Evolutionary conservation across 1,139 yeast species (phyloP), one percentile per base, ranked within the genome.

Genomic region (Hyphopichia wangnamkhiaoensis): DNA sequence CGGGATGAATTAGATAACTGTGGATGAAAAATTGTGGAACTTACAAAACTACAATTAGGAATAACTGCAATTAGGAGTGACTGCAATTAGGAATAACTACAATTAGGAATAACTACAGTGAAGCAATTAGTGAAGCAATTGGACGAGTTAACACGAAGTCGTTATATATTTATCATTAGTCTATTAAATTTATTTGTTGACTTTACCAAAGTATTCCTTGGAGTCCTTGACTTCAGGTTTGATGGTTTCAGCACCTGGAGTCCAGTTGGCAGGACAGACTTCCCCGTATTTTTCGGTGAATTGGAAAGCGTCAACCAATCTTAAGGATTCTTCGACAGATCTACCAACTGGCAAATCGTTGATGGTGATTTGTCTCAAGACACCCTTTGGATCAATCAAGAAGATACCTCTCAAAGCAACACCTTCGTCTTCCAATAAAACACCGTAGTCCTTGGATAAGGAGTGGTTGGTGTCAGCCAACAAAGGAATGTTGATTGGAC

Each of bases 241-340:
- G 77, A 91, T 91, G 73, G 96, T 87, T 62, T 87, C 95, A 48
- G 89, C 69, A 76, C 98, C 98, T 74, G 94, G 91, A 58, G 88
- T 87, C 98, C 98, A 93, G 94, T 90, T 91, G 68, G 98, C 97
- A 59, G 97, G 97, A 76, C 96, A 88, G 55, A 93, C 98, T 74
- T 93, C 96, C 74, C 98, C 96, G 81, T 91, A 76, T 80, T 88
- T 85, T 72, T 91, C 96, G 61, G 96, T 85, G 89, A 93, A 90
- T 79, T 91, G 95, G 96, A 93, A 91, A 59, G 97, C 98, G 68
- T 93, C 98, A 53, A 93, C 82, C 68, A 93, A 83, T 85, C 98
- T 90, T 65, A 88, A 79, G 55, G 97, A 86, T 80, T 93, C 98
- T 53, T 90, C 96, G 54, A 91, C 98, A 59, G 89, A 86, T 81